Conservation (phyloP, 2,329 filamentous ascomycete species). For the Hypoxylon sp. region DNA sequence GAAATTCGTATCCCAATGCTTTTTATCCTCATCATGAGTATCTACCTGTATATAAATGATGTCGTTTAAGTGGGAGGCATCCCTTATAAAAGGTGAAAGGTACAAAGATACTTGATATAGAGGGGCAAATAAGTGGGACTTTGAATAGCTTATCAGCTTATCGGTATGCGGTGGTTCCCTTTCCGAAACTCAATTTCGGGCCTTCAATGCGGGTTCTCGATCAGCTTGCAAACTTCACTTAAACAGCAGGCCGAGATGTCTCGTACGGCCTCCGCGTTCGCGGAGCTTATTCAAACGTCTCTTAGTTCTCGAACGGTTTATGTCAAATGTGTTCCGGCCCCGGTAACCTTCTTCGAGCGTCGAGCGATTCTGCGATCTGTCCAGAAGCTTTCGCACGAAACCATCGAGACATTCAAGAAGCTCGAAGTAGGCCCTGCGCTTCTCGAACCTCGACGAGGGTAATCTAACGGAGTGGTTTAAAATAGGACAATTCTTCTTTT, state of each 20-base stretch:
- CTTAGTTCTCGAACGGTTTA: slow-evolving; percentile 56
- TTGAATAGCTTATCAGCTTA: slow-evolving; percentile 2
- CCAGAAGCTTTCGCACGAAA: slow-evolving; percentile 51
- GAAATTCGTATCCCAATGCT: too few relatives aligned
- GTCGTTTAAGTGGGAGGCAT: too few relatives aligned
- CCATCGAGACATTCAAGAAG: slow-evolving; percentile 66
- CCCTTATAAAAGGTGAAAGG: not conserved
- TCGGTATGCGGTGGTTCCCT: slow-evolving; percentile 8
- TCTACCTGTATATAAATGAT: too few relatives aligned
- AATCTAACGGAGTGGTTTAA: slow-evolving; percentile 9
- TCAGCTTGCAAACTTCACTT: not conserved
- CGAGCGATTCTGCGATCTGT: slow-evolving; percentile 66
- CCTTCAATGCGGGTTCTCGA: not conserved
- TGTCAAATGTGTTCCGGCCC: slow-evolving; percentile 64
- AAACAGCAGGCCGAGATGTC: slow-evolving; percentile 37
- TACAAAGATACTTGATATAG: not conserved
- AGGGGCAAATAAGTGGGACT: not conserved
- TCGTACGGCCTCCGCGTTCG: slow-evolving; percentile 43
- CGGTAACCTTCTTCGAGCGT: slow-evolving; percentile 65
- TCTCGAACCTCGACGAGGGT: not conserved
- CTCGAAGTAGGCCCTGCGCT: slow-evolving; percentile 53
- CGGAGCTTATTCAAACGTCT: slow-evolving; percentile 48
- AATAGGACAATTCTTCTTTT: slow-evolving; percentile 63
- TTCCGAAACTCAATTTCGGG: not conserved
- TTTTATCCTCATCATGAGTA: too few relatives aligned